Evolutionary conservation across 306 rosid species (phyloP).

Genomic region (Quercus bicolor): DNA sequence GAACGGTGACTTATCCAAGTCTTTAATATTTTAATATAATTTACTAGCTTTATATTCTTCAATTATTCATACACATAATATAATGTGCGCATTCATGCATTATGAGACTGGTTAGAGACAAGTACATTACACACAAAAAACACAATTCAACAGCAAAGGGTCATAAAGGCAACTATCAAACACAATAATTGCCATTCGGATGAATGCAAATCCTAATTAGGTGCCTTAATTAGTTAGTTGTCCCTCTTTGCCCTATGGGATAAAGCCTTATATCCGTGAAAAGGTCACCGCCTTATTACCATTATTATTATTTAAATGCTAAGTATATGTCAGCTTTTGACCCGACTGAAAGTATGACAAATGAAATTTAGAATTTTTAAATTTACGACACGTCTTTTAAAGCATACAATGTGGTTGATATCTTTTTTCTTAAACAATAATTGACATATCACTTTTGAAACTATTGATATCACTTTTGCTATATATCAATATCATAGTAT

Average conservation of each 20-base stretch:
- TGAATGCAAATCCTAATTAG: too few species aligned
- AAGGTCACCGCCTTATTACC: neutral
- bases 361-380: too few species aligned
- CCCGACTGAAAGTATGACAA: too few species aligned
- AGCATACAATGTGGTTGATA: too few species aligned
- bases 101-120: neutral
- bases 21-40: neutral
- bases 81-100: neutral
- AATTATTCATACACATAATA: neutral
- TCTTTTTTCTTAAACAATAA: too few species aligned
- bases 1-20: neutral
- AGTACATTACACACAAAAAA: neutral
- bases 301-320: too few species aligned
- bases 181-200: neutral
- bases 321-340: too few species aligned
- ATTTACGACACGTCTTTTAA: too few species aligned
- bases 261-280: neutral
- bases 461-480: too few species aligned
- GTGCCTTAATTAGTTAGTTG: neutral
- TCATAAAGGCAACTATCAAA: neutral
- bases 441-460: too few species aligned
- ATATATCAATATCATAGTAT: too few species aligned
- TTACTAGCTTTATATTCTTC: neutral
- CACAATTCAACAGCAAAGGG: neutral
- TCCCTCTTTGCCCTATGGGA: neutral